Conservation (phyloP, 257 asterid genomes). For the Rhazya stricta region DNA sequence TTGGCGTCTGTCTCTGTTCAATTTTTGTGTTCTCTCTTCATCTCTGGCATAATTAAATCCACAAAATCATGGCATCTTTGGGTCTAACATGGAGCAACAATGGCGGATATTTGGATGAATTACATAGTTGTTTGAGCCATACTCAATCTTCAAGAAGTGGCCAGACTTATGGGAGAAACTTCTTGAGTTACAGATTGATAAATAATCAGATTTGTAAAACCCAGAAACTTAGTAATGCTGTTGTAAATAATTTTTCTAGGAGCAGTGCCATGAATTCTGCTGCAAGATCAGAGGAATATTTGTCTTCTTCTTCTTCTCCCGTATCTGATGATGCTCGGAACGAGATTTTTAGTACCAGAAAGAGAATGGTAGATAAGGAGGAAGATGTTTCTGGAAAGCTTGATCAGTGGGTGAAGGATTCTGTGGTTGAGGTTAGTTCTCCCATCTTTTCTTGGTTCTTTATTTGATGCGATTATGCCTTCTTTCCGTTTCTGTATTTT, state of each 20-base stretch:
- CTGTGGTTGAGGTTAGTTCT: slow-evolving; percentile 28
- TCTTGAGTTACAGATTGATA: slow-evolving; percentile 4
- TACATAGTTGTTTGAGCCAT: neutral
- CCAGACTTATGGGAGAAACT: neutral
- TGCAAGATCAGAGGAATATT: neutral
- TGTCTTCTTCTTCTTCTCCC: neutral
- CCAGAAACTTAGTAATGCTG: neutral
- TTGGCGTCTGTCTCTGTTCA: slow-evolving; percentile 13
- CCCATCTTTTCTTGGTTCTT: neutral
- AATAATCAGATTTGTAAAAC: neutral
- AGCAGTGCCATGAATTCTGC: neutral
- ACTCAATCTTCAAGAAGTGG: neutral
- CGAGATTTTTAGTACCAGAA: neutral
- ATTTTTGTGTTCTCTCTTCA: neutral
- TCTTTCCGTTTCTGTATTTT: neutral
- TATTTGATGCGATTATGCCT: neutral
- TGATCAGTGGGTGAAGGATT: slow-evolving; percentile 31
- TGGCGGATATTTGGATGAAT: neutral
- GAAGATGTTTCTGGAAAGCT: slow-evolving; percentile 23
- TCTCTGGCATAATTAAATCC: too few species aligned
- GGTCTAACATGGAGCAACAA: neutral
- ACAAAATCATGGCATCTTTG: slow-evolving; percentile 11
- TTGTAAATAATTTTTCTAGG: neutral
- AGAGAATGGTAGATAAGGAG: slow-evolving; percentile 1
- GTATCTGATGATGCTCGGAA: neutral